These are phyloP conservation scores for Panicum hallii DNA, from an alignment of 202 grass and related monocot species.

Conservation along the genomic window DNA sequence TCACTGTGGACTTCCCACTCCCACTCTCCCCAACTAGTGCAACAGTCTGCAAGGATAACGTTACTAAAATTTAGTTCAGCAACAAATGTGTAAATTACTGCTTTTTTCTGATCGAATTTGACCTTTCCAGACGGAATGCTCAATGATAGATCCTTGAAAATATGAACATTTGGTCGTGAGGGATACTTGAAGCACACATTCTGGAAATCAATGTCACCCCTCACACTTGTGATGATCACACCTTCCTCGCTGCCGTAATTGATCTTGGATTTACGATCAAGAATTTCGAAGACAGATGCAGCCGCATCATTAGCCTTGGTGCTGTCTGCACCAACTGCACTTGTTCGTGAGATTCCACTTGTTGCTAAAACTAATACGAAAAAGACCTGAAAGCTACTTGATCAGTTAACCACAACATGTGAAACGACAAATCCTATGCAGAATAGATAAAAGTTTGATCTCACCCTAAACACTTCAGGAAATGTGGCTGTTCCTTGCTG, in stretches of 20 bases:
- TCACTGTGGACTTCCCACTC: constrained; percentile 72
- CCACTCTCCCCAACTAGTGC: constrained; percentile 87
- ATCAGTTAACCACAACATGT: neutral
- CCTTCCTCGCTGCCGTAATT: constrained; percentile 68
- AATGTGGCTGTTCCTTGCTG: constrained; percentile 73
- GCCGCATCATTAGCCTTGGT: constrained; percentile 70
- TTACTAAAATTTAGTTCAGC: constrained; percentile 3
- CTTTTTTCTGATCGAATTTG: neutral
- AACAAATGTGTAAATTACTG: constrained; percentile 7
- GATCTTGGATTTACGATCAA: constrained; percentile 70
- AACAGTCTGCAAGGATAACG: constrained; percentile 55
- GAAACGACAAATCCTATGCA: neutral
- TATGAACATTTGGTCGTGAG: constrained; percentile 57
- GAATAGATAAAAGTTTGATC: constrained; percentile 16
- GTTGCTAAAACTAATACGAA: constrained; percentile 77
- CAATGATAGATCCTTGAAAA: constrained; percentile 73
- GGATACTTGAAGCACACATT: constrained; percentile 77
- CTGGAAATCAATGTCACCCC: constrained; percentile 61
- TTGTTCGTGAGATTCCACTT: constrained; percentile 62
- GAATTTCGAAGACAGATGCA: constrained; percentile 70
- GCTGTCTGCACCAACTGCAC: constrained; percentile 67
- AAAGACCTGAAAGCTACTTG: constrained; percentile 58
- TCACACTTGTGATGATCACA: constrained; percentile 46
- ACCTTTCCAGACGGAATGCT: constrained; percentile 76
- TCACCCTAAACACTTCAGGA: constrained; percentile 79